Base-by-base conservation (phyloP, 1,284 basidiomycete genomes). In the Cryptococcus wingfieldii region DNA sequence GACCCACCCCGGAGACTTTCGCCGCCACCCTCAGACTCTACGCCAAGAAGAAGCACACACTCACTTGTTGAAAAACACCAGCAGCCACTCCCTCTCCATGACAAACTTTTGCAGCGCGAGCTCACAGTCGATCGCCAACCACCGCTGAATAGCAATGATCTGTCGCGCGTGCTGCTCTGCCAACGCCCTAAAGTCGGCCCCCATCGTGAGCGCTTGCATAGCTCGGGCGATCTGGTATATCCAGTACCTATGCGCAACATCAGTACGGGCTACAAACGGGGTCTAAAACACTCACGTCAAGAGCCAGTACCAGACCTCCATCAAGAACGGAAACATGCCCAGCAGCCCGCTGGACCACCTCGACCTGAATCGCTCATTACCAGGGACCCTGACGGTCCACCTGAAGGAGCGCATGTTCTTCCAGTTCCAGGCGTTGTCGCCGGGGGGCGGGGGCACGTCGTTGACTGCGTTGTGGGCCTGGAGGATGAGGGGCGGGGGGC, bases 181-280 rank as follows among this genome's bases (percentile, higher is more conserved):
- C 10, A 72, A 51, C 12, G 58, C 56, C 27, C 69, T 60, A 38
- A 71, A 71, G 39, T 66, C 64, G 14, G 65, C 61, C 18, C 70
- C 70, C 67, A 75, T 71, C n/a, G 74, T 71, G 16, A 75, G 44
- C 6, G 73, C 73, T 50, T 70, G 69, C 12, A 64, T 58, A 0
- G 74, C 74, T 53, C 72, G 55, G 8, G 70, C 72, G 43, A 74
- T 66, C 51, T 76, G 74, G 57, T 76, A 76, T 10, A 70, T 67
- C 71, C 67, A 67, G 54, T 70, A 70, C 10, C 68, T 70, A 51
- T 38, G 23, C 14, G 38, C 52, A 6, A 9, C 28, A 14, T 51
- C 45, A 55, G 54, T 34, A 7, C 6, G 34, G 12, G 48, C 18
- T 38, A 1, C 16, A 51, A 27, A 23, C 43, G n/a, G 25, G 18